phyloP scores from a whole-genome alignment of 2,329 filamentous ascomycete species.

The Orbilia quercus region DNA sequence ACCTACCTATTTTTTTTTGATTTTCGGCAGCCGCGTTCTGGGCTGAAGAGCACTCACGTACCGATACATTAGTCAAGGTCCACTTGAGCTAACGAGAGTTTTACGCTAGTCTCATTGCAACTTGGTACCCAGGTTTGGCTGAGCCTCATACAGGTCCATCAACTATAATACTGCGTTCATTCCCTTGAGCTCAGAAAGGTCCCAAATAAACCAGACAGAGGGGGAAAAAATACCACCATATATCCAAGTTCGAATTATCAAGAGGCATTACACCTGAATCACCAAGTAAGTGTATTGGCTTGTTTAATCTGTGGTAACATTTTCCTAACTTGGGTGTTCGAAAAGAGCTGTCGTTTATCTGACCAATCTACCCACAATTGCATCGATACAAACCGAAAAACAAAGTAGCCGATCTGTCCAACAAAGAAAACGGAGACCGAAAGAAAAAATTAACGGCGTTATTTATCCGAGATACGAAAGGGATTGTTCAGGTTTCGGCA shows the following conservation, averaged over 20 bases:
- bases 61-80: slow-evolving; percentile 1
- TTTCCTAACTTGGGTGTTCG: slow-evolving; percentile 17
- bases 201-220: neutral
- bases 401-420: no score
- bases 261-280: neutral
- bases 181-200: slow-evolving; percentile 15
- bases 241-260: neutral
- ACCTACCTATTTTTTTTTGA: neutral
- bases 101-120: slow-evolving; percentile 9
- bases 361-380: neutral
- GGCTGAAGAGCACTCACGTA: neutral
- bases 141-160: slow-evolving; percentile 13
- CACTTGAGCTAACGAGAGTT: slow-evolving; percentile 25
- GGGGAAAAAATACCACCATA: neutral
- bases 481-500: neutral
- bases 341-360: slow-evolving; percentile 18
- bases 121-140: neutral
- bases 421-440: no score
- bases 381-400: slow-evolving; percentile 14
- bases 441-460: neutral
- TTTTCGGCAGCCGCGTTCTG: slow-evolving; percentile 31
- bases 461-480: no score
- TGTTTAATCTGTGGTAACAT: slow-evolving; percentile 6
- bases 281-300: no score
- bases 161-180: slow-evolving; percentile 26